Base-by-base conservation (phyloP, 441 rosid genomes). In the Eugenia klotzschiana region DNA sequence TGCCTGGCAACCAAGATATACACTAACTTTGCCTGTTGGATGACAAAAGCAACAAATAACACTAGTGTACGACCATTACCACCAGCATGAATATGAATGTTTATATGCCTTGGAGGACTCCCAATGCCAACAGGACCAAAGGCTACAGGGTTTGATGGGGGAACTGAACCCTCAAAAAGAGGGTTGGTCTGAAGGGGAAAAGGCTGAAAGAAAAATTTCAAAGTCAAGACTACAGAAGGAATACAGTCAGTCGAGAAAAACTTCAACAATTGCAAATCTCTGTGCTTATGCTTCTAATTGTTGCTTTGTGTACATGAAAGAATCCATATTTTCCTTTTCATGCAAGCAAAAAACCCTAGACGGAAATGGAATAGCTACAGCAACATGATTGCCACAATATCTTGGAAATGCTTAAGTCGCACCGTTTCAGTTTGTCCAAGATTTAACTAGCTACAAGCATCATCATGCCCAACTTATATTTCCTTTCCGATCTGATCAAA, bases 1-100 rank as follows among this genome's bases (percentile, higher is more conserved):
- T 87, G 83, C 94, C 99, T 93, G 88, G 49, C 80, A 79, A 85
- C 84, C 33, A 80, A 83, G 49, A 52, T 25, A 55, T 60, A 16
- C 20, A 46, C 9, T 54, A 81, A 83, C 20, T 51, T 55, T 26
- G 55, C 49, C 16, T 52, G 29, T 11, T 23, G 60, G 56, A 50
- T 80, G 64, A 40, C 43, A 84, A 87, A 86, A 25, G 22, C 79
- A 58, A 84, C 23, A 18, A 46, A 49, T n/a, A 69, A 20, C 46
- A 69, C 49, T 37, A 69, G 46, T 69, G 14, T 37, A 25, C 14
- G 8, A 16, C 43, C 11, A 81, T 80, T 82, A 95, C 87, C 81
- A 97, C 99, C 99, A 80, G 99, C 98, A 89, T 93, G 98, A 89
- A 97, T 96, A 87, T 96, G 99, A 58, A 97, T 97, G 89, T 97